Conservation (phyloP, 148 eudicot genomes). For the Diospyros kaki region DNA sequence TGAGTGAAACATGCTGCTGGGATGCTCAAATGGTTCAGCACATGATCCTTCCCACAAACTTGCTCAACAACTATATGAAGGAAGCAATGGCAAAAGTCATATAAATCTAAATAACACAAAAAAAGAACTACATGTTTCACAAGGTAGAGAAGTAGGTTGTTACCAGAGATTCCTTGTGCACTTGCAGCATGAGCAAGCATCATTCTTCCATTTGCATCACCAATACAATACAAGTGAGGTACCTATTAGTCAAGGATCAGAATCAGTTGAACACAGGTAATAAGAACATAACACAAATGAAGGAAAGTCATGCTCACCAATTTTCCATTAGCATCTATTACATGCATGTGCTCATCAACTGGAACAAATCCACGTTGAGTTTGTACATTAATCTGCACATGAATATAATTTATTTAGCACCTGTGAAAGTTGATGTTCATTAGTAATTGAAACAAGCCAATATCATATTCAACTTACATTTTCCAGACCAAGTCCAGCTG, state of each 20-base stretch:
- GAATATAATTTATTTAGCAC: neutral
- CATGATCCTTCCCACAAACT: conserved; percentile 84
- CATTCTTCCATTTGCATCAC: conserved; percentile 99
- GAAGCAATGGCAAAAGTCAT: conserved; percentile 20
- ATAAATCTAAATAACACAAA: neutral
- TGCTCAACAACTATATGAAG: conserved; percentile 79
- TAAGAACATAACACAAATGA: conserved; percentile 1
- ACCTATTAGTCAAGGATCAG: conserved; percentile 41
- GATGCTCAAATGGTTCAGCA: conserved; percentile 86
- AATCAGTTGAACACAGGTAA: conserved; percentile 17
- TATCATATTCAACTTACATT: conserved; percentile 46
- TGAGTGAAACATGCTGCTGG: conserved; percentile 99
- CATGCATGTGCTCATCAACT: conserved; percentile 96
- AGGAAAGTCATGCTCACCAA: conserved; percentile 35
- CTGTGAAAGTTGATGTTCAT: neutral
- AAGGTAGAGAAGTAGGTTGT: conserved; percentile 6
- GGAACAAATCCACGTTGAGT: conserved; percentile 96
- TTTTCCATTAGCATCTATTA: conserved; percentile 80
- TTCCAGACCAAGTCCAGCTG: conserved; percentile 92
- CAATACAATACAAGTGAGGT: conserved; percentile 94
- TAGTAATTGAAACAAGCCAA: neutral
- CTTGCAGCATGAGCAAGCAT: conserved; percentile 99
- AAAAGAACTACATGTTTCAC: neutral
- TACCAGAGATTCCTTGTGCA: conserved; percentile 99
- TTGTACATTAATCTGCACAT: conserved; percentile 73